Evolutionary conservation across 257 asterid species (phyloP).

Genomic region (Scutellaria minor): DNA sequence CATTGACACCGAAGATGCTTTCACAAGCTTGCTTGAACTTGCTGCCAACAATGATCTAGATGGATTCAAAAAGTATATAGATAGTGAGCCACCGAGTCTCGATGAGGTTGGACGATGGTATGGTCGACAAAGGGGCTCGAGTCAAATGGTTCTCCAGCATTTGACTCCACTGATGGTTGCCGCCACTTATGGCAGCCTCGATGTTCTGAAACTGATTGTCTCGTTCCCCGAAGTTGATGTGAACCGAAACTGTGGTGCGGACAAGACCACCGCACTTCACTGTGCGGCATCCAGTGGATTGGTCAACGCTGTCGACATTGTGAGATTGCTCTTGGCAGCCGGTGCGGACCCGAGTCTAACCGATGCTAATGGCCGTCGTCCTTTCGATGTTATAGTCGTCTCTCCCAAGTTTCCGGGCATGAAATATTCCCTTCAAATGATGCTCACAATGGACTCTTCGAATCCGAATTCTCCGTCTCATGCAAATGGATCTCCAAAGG

Average conservation of each 20-base stretch:
- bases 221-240: conserved; percentile 68
- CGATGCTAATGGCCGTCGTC: conserved; percentile 66
- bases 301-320: conserved; percentile 45
- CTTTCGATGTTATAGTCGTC: conserved; percentile 55
- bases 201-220: conserved; percentile 58
- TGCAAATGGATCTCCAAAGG: conserved; percentile 47
- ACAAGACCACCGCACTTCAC: conserved; percentile 75
- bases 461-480: conserved; percentile 49
- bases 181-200: conserved; percentile 77
- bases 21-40: conserved; percentile 68
- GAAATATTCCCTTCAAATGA: conserved; percentile 54
- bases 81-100: conserved; percentile 46
- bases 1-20: conserved; percentile 59
- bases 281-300: conserved; percentile 89
- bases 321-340: conserved; percentile 62
- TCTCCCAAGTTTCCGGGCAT: conserved; percentile 50
- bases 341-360: conserved; percentile 67
- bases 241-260: conserved; percentile 62
- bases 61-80: conserved; percentile 49
- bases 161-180: conserved; percentile 91
- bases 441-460: conserved; percentile 48
- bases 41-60: conserved; percentile 78
- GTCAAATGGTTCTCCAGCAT: conserved; percentile 72
- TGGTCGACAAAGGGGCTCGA: conserved; percentile 73
- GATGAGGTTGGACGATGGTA: conserved; percentile 80